phyloP scores from a whole-genome alignment of 225 moss, liverwort and hornwort genomes.

The Marchantia polymorpha region DNA sequence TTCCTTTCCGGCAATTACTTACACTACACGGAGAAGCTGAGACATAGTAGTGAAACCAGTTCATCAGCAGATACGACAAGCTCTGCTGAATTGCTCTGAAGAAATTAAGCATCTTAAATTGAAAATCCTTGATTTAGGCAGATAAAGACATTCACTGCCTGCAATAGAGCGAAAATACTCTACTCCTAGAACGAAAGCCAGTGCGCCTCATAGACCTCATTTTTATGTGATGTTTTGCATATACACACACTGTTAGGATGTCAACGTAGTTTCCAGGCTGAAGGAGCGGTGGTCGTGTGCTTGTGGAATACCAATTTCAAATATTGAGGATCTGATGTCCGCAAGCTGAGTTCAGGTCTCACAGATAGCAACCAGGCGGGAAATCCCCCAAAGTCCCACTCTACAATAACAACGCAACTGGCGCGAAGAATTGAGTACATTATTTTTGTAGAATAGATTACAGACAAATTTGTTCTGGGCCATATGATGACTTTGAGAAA shows the following conservation, averaged over 20 bases:
- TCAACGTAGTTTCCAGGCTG: background rate
- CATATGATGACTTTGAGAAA: background rate
- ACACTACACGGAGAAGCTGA: background rate
- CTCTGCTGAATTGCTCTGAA: too few species aligned
- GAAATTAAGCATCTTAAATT: too few species aligned
- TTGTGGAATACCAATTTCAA: slow-evolving; percentile 48
- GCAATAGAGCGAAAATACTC: background rate
- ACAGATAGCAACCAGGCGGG: slow-evolving; percentile 77
- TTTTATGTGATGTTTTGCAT: background rate
- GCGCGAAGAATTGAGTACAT: background rate
- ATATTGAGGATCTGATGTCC: slow-evolving; percentile 58
- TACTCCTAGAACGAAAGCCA: background rate
- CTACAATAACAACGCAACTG: slow-evolving; percentile 32
- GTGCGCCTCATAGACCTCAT: background rate
- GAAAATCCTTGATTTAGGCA: background rate
- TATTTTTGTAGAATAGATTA: background rate
- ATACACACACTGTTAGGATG: background rate
- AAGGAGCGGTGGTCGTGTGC: background rate
- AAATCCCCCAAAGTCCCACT: slow-evolving; percentile 88
- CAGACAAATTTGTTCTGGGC: background rate
- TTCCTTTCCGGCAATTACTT: background rate
- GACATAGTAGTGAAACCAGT: background rate
- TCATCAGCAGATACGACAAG: background rate
- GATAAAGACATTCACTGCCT: background rate
- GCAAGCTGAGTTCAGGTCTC: slow-evolving; percentile 57